Conservation (phyloP, 1,284 basidiomycete species). For the Apiotrichum gracile region DNA sequence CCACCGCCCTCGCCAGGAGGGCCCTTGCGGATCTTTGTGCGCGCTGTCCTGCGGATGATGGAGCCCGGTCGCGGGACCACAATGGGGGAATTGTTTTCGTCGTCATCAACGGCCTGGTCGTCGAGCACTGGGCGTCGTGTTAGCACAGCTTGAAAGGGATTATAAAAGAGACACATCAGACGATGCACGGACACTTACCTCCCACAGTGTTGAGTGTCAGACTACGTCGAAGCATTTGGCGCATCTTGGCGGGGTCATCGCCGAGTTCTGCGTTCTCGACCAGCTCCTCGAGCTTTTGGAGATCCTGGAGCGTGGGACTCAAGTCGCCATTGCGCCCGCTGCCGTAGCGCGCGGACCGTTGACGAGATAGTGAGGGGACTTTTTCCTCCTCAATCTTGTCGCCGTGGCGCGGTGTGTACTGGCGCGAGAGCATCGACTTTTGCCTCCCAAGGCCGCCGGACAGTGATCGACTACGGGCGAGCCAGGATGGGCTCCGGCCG, state of each 20-base stretch:
- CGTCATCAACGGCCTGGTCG: slow-evolving; percentile 24
- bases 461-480: slow-evolving; percentile 36
- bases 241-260: slow-evolving; percentile 76
- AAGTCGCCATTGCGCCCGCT: slow-evolving; percentile 49
- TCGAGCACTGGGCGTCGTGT: slow-evolving; percentile 25
- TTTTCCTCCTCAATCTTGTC: slow-evolving; percentile 64
- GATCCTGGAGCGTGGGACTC: slow-evolving; percentile 80
- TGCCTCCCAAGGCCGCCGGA: slow-evolving; percentile 62
- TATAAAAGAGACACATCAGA: slow-evolving; percentile 51
- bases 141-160: slow-evolving; percentile 3
- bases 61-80: slow-evolving; percentile 78
- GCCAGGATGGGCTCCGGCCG: slow-evolving; percentile 31
- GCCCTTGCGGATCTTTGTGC: slow-evolving; percentile 93
- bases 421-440: slow-evolving; percentile 82
- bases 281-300: slow-evolving; percentile 85
- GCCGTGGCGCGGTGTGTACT: slow-evolving; percentile 69
- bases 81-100: slow-evolving; percentile 66
- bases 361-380: slow-evolving; percentile 58
- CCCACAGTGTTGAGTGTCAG: slow-evolving; percentile 66
- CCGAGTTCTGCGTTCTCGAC: slow-evolving; percentile 79
- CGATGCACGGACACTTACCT: slow-evolving; percentile 56
- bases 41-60: slow-evolving; percentile 81
- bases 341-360: slow-evolving; percentile 59
- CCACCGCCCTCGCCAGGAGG: slow-evolving; percentile 63
- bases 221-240: slow-evolving; percentile 75